phyloP scores from a whole-genome alignment of 352 stramenopile species.

The Aphanomyces euteiches region DNA sequence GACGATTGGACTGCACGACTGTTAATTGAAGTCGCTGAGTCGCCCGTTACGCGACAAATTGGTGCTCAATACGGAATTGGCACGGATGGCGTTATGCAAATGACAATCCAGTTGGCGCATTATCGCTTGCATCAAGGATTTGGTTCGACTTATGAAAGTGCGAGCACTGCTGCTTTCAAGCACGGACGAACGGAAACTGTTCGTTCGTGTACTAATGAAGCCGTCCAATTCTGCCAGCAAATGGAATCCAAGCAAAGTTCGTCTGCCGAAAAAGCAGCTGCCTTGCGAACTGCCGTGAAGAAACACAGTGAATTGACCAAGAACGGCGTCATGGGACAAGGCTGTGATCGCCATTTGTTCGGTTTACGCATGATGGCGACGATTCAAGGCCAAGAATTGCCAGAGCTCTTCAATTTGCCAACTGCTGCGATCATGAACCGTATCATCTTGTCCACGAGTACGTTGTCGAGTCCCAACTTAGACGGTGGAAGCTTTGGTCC shows the following conservation, averaged over 20 bases:
- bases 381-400: conserved; percentile 51
- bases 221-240: conserved; percentile 60
- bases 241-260: conserved; percentile 62
- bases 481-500: conserved; percentile 87
- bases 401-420: conserved; percentile 75
- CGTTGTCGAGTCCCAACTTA: conserved; percentile 74
- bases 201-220: conserved; percentile 85
- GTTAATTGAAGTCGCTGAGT: conserved; percentile 69
- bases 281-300: conserved; percentile 68
- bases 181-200: conserved; percentile 88
- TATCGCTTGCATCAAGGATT: conserved; percentile 78
- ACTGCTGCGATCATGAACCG: conserved; percentile 78
- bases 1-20: conserved; percentile 59
- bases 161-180: conserved; percentile 88
- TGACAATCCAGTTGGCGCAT: conserved; percentile 87
- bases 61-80: conserved; percentile 68
- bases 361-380: conserved; percentile 67
- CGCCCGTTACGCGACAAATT: conserved; percentile 61
- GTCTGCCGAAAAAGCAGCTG: conserved; percentile 52
- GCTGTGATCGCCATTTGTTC: conserved; percentile 86
- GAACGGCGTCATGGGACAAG: conserved; percentile 88
- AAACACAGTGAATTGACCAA: conserved; percentile 87
- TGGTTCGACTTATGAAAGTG: conserved; percentile 84
- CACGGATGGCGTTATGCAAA: conserved; percentile 89
- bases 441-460: conserved; percentile 90